Conservation (phyloP, 2,329 filamentous ascomycete species). For the Immersiporthe knoxdaviesiana region DNA sequence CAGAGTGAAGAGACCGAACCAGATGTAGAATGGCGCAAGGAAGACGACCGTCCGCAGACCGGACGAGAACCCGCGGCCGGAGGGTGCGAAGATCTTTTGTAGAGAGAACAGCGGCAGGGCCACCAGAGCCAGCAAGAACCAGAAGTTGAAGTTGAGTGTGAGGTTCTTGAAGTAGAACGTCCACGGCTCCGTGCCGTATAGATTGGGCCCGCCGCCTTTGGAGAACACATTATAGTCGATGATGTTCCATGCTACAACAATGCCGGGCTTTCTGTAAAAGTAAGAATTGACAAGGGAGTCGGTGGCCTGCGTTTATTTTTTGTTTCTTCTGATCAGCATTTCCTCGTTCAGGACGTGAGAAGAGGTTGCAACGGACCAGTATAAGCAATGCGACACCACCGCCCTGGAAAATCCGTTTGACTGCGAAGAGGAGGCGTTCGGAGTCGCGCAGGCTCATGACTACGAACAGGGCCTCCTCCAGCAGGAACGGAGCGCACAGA, state of each 20-base stretch:
- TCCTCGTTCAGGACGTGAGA: neutral
- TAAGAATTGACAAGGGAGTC: conserved; percentile 77
- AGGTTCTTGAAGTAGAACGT: conserved; percentile 94
- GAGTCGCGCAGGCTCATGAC: conserved; percentile 57
- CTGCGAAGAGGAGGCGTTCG: conserved; percentile 62
- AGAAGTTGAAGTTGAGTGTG: conserved; percentile 91
- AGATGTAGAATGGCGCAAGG: conserved; percentile 86
- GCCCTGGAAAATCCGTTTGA: conserved; percentile 69
- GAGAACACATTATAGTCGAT: conserved; percentile 95
- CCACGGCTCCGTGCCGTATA: conserved; percentile 97
- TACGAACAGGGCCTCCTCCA: conserved; percentile 69
- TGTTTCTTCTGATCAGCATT: conserved; percentile 36
- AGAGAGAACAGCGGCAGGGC: conserved; percentile 75
- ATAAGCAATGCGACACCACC: conserved; percentile 66
- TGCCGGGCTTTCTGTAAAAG: conserved; percentile 78
- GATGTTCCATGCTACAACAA: conserved; percentile 85
- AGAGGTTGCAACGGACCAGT: conserved; percentile 58
- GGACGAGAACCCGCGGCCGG: conserved; percentile 66
- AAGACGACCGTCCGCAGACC: conserved; percentile 78
- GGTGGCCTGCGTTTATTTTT: too few species aligned
- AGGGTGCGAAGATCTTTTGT: conserved; percentile 68
- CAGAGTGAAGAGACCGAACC: conserved; percentile 86
- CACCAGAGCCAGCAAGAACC: conserved; percentile 79
- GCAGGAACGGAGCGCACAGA: conserved; percentile 76
- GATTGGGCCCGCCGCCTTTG: conserved; percentile 77